Base-by-base conservation (phyloP, 495 filamentous ascomycete genomes). In the Annulohypoxylon bovei region DNA sequence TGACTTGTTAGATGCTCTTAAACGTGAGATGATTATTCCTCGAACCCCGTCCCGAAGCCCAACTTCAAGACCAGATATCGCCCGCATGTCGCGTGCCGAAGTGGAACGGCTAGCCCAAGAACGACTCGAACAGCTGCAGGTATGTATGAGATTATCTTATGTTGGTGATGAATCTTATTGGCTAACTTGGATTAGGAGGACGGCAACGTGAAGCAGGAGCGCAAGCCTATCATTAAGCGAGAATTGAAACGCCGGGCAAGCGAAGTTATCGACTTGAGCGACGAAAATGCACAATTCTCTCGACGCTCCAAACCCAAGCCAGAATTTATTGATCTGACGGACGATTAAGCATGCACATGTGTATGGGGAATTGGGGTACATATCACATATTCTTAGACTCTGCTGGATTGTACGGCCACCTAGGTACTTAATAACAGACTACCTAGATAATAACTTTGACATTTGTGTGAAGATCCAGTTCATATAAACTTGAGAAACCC, bases 21-120 rank as follows among this genome's bases (percentile, higher is more conserved):
- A 69, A 64, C 59, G 53, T 6, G 69, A 68, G 46, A 63, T 75
- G 64, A 39, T 77, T 16, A 73, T 77, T n/a, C 75, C 75, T 60
- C 59, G 72, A 28, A 33, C 59, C 0, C 59, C 62, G 28, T 66
- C 59, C 12, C 63, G 57, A 20, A 23, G 28, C 16, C 27, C 58
- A 37, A 30, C 12, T 33, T 7, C 54, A 14, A 16, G 39, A 3
- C 30, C 42, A 25, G 68, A 47, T 25, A 52, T 73, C 11, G 61
- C 35, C 18, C 20, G 22, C 11, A 55, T 76, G 47, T 75, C 69
- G 42, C 65, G 66, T n/a, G 60, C 22, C 1, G 72, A 76, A 42
- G 56, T 70, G 1, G 54, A 75, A 40, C 57, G 44, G 14, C n/a
- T 75, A 6, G 74, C 72, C 4, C n/a, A 39, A 32, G 65, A 75